Conservation (phyloP, 306 rosid species). For the Gillenia trifoliata region DNA sequence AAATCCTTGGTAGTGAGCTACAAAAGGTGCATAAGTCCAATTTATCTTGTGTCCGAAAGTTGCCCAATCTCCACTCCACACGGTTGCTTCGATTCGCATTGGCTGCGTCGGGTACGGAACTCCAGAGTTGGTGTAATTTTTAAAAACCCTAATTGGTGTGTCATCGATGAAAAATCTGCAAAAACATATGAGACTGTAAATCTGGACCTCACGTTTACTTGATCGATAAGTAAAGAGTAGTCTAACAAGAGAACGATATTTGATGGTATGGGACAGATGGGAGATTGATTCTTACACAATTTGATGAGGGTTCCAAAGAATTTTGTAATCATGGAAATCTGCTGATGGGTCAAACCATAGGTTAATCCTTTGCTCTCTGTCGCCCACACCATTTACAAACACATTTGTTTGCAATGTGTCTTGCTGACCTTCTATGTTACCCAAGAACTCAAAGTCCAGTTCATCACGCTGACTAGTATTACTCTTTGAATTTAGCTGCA, state of each 20-base stretch:
- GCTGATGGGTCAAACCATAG: conserved; percentile 64
- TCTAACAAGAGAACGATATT: background rate
- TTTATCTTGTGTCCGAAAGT: conserved; percentile 30
- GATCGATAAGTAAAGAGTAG: background rate
- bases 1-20: conserved; percentile 44
- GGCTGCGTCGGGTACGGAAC: conserved; percentile 37
- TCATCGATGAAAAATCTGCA: conserved; percentile 43
- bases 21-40: conserved; percentile 51
- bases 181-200: background rate
- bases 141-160: conserved; percentile 42
- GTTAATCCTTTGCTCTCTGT: conserved; percentile 46
- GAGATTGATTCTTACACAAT: conserved; percentile 44
- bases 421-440: conserved; percentile 44
- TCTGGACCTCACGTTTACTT: background rate
- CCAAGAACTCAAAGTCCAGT: conserved; percentile 70
- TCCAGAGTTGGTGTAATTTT: conserved; percentile 27
- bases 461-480: conserved; percentile 27
- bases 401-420: conserved; percentile 53
- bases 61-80: conserved; percentile 66
- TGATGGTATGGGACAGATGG: background rate
- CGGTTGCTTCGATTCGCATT: conserved; percentile 37
- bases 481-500: conserved; percentile 31
- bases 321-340: conserved; percentile 37
- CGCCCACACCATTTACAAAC: conserved; percentile 36
- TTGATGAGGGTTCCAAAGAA: conserved; percentile 57